phyloP scores from a whole-genome alignment of 2,329 filamentous ascomycete species.

The Dothideomycetidae sp. region DNA sequence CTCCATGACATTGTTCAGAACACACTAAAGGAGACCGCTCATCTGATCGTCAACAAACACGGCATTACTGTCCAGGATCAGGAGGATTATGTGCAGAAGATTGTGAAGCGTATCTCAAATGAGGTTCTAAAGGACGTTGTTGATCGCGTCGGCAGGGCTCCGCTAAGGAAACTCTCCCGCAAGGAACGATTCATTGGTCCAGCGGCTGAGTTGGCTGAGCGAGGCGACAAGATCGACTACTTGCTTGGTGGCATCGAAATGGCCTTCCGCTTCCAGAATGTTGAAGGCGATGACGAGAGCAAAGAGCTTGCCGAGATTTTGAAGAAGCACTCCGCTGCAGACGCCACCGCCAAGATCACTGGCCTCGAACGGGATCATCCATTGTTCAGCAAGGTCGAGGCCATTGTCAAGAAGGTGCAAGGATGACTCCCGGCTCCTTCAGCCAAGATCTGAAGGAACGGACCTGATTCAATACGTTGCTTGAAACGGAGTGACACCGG shows the following conservation, averaged over 20 bases:
- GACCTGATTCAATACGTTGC: too few species aligned
- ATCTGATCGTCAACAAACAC: constrained; percentile 77
- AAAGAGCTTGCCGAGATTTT: constrained; percentile 74
- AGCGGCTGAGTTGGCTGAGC: constrained; percentile 75
- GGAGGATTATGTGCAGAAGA: constrained; percentile 76
- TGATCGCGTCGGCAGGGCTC: constrained; percentile 87
- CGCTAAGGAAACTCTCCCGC: constrained; percentile 81
- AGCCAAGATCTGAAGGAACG: background rate
- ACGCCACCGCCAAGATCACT: constrained; percentile 67
- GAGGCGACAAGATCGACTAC: constrained; percentile 54
- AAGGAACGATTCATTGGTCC: constrained; percentile 95
- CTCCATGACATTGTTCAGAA: constrained; percentile 69
- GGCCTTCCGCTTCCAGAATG: constrained; percentile 89
- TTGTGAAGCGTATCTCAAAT: constrained; percentile 86
- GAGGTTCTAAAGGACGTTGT: constrained; percentile 83
- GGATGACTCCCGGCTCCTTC: constrained; percentile 10
- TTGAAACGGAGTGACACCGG: too few species aligned
- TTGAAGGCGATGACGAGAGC: constrained; percentile 83
- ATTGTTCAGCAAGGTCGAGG: constrained; percentile 59
- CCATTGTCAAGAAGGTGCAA: constrained; percentile 74
- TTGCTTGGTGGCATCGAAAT: constrained; percentile 78
- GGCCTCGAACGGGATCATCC: constrained; percentile 65
- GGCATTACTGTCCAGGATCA: constrained; percentile 62
- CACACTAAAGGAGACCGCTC: constrained; percentile 72
- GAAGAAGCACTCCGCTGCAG: constrained; percentile 54